phyloP scores from a whole-genome alignment of 495 filamentous ascomycete genomes.

The Neurospora tetrasperma region DNA sequence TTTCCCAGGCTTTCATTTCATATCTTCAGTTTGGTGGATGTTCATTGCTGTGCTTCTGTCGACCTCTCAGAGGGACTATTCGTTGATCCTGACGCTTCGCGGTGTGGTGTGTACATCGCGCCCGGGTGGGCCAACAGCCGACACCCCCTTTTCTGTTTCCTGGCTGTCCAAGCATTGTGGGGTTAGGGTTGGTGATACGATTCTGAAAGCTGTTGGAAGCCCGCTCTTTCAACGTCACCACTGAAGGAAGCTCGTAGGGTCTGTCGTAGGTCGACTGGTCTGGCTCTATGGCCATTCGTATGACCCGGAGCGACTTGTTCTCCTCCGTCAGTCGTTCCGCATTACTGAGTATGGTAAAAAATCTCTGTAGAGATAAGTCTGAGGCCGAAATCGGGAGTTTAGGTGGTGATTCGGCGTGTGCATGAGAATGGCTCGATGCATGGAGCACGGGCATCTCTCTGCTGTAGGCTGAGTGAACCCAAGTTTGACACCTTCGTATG shows the following conservation, averaged over 20 bases:
- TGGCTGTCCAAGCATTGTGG: background rate
- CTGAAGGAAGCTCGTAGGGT: background rate
- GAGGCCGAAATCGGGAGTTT: background rate
- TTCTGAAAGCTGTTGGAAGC: background rate
- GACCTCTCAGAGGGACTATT: background rate
- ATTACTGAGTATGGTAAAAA: background rate
- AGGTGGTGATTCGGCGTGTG: background rate
- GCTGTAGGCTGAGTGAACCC: background rate
- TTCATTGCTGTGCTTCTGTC: background rate
- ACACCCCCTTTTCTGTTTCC: background rate
- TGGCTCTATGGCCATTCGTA: background rate
- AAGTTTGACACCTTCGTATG: background rate
- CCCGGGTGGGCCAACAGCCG: background rate
- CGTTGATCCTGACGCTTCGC: background rate
- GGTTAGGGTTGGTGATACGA: background rate
- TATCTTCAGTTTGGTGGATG: background rate
- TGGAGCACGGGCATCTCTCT: background rate
- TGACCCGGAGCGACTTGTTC: background rate
- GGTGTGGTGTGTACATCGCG: background rate
- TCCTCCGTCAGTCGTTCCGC: background rate
- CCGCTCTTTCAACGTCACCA: background rate
- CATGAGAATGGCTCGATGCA: background rate
- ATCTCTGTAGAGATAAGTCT: background rate
- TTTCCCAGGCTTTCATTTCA: background rate
- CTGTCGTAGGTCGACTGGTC: background rate